These are phyloP conservation scores for Drosera spatulata DNA, from an alignment of 179 eudicot genomes.

Conservation along the genomic window DNA sequence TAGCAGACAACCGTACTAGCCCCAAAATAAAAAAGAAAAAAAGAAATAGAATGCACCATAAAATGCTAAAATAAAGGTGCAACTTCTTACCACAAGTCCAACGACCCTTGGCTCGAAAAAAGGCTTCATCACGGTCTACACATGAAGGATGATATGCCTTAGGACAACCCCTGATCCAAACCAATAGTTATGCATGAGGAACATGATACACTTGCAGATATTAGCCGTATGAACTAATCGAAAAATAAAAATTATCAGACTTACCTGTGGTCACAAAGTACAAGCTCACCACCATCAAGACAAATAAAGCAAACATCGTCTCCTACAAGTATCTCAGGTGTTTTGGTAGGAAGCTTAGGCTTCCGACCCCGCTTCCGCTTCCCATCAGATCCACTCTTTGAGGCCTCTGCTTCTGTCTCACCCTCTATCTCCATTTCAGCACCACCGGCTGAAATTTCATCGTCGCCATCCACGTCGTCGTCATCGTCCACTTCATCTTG, in stretches of 20 bases:
- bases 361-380: conserved; percentile 67
- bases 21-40: too few relatives aligned
- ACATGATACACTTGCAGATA: neutral
- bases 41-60: too few relatives aligned
- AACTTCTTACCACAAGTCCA: conserved; percentile 84
- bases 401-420: conserved; percentile 20
- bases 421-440: conserved; percentile 22
- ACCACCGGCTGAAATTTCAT: conserved; percentile 13
- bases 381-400: conserved; percentile 35
- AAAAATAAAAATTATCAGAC: conserved; percentile 1
- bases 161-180: conserved; percentile 71
- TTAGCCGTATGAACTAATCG: neutral
- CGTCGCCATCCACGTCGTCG: neutral
- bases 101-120: conserved; percentile 82
- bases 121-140: conserved; percentile 85
- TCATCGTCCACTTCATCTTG: conserved; percentile 5
- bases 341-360: conserved; percentile 26
- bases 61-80: neutral
- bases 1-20: too few relatives aligned
- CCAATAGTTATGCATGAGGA: neutral
- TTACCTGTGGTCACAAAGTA: conserved; percentile 90
- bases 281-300: conserved; percentile 93
- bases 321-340: conserved; percentile 44
- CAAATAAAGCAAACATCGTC: conserved; percentile 99
- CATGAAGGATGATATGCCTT: conserved; percentile 98